These are phyloP conservation scores for Durio zibethinus DNA, from an alignment of 345 rosid genomes.

Conservation along the genomic window DNA sequence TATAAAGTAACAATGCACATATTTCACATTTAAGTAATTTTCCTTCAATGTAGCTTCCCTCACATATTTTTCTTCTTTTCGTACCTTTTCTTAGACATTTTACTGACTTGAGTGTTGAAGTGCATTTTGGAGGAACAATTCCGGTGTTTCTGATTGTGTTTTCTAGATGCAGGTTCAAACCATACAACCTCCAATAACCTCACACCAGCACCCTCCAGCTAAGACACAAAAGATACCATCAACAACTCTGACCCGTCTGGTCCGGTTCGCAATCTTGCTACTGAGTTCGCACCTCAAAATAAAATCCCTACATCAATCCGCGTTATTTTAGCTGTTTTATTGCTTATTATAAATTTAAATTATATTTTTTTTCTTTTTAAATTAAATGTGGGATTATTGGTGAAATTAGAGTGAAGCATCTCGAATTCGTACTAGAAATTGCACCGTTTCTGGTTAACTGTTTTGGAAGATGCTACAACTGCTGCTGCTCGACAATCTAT, in stretches of 20 bases:
- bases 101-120: no score
- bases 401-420: constrained; percentile 68
- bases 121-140: no score
- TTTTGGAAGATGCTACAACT: constrained; percentile 70
- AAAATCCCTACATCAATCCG: neutral
- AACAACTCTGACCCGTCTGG: constrained; percentile 59
- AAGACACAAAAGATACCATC: no score
- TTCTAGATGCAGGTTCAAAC: no score
- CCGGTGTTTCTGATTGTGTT: no score
- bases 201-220: no score
- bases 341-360: neutral
- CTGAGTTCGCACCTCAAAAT: constrained; percentile 54
- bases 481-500: constrained; percentile 90
- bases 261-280: constrained; percentile 75
- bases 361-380: neutral
- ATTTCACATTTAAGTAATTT: no score
- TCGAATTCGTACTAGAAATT: constrained; percentile 69
- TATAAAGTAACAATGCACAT: no score
- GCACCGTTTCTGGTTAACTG: constrained; percentile 66
- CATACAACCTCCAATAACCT: no score
- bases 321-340: neutral
- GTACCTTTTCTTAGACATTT: no score
- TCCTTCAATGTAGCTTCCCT: no score
- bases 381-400: constrained; percentile 65
- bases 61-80: no score